Evolutionary conservation across 75 land plant species (phyloP).

Genomic region (Larix kaempferi): DNA sequence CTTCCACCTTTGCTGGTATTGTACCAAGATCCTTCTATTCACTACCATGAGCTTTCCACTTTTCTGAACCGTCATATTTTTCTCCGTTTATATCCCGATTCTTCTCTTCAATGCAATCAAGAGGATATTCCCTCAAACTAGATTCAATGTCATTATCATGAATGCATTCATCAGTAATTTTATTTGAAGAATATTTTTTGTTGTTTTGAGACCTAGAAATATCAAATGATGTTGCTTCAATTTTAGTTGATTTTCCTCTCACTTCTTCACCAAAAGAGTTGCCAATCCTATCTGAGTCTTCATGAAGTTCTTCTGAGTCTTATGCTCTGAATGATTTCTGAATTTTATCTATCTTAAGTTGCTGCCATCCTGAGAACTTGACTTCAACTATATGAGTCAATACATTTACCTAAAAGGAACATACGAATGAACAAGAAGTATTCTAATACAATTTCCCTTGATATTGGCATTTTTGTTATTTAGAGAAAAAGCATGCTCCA

Average conservation of each 20-base stretch:
- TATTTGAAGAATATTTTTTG: background rate
- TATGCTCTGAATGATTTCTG: conserved; percentile 12
- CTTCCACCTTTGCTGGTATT: too few relatives aligned
- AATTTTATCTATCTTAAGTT: conserved; percentile 18
- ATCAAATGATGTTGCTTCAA: background rate
- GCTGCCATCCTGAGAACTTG: conserved; percentile 26
- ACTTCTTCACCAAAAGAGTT: conserved; percentile 7
- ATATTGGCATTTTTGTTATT: background rate
- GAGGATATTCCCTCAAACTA: background rate
- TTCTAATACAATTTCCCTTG: background rate
- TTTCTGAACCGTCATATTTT: background rate
- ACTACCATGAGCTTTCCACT: too few relatives aligned
- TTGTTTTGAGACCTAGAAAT: background rate
- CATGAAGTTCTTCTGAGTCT: conserved; percentile 12
- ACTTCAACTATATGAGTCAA: conserved; percentile 67
- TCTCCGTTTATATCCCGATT: background rate
- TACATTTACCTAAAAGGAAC: conserved; percentile 57
- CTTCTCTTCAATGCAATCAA: conserved; percentile 5
- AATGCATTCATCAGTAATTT: background rate
- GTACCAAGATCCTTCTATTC: too few relatives aligned
- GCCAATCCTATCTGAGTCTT: conserved; percentile 1
- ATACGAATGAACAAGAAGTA: background rate
- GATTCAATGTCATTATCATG: conserved; percentile 4
- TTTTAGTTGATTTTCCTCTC: conserved; percentile 12
- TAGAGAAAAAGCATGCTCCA: background rate